Evolutionary conservation across 2,329 filamentous ascomycete genomes (phyloP).

Genomic region (Peltaster fructicola): DNA sequence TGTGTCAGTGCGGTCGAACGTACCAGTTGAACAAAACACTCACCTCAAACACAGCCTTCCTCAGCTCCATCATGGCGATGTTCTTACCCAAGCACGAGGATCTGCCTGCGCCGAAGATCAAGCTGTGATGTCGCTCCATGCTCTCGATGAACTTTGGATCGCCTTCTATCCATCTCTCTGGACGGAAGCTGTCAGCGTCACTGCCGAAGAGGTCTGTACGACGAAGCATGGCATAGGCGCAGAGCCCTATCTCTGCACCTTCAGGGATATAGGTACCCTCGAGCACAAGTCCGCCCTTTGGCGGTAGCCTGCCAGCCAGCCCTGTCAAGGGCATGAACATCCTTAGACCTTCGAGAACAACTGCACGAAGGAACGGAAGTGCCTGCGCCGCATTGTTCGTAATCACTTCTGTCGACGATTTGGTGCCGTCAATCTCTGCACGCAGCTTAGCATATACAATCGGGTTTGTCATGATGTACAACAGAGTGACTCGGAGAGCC

Average conservation of each 20-base stretch:
- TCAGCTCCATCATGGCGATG: constrained; percentile 32
- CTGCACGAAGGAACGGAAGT: constrained; percentile 15
- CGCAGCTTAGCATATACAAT: constrained; percentile 27
- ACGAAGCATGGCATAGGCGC: constrained; percentile 24
- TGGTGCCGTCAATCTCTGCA: constrained; percentile 27
- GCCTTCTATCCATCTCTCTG: constrained; percentile 33
- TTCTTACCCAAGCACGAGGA: constrained; percentile 30
- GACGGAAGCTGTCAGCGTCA: constrained; percentile 28
- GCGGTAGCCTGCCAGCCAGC: constrained; percentile 11
- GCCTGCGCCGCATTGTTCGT: constrained; percentile 11
- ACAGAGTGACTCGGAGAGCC: constrained; percentile 31
- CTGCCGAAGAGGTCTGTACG: constrained; percentile 22
- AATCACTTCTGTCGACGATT: constrained; percentile 5
- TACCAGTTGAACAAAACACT: no score
- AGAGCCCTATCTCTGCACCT: constrained; percentile 29
- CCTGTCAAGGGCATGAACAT: constrained; percentile 16
- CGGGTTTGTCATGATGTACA: constrained; percentile 31
- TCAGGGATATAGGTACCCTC: constrained; percentile 26
- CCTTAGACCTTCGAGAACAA: constrained; percentile 16
- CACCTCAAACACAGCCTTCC: constrained; percentile 33
- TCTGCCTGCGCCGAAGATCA: constrained; percentile 29
- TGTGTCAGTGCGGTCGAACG: no score
- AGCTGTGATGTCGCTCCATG: no score
- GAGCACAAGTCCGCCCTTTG: constrained; percentile 12
- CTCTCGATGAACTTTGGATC: constrained; percentile 22